Evolutionary conservation across 176 grass and related monocot species (phyloP), one percentile per base, ranked within the genome.

Genomic region (Luzula sylvatica): DNA sequence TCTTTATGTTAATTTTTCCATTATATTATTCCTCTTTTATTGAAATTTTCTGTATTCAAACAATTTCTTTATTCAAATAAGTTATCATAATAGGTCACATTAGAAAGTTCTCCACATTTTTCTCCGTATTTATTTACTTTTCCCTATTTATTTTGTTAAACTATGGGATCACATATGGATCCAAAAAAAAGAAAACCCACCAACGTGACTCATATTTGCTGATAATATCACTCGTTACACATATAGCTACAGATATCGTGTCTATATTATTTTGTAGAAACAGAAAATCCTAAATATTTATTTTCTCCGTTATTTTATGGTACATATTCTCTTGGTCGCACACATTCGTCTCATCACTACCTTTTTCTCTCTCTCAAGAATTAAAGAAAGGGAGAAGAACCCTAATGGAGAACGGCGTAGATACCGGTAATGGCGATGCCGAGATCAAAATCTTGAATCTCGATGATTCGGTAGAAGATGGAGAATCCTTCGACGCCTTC

Each of bases 331-430:
- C n/a, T n/a, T 9, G 30, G 30, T 23, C 57, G 25, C 57, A 15
- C 39, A 20, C 32, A 26, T 42, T 61, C 21, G 38, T 27, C 57
- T 46, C 41, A 27, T 15, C 40, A 5, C 58, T 47, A 45, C 45
- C 58, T 20, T 28, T 46, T 42, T 22, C n/a, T 38, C 25, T 59
- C 15, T 59, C 18, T 5, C 23, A 61, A 61, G 46, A 32, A 17
- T 20, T 48, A 49, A 48, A 64, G 43, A 11, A 30, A 46, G 16
- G 12, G 27, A 48, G 20, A 16, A 30, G 45, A 28, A 14, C n/a
- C 13, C 15, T 45, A 35, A 63, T 64, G 60, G 60, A 64, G 60
- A 64, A 64, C 60, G 60, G 60, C 21, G 60, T 29, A 1, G 44
- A 22, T 4, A n/a, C n/a, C n/a, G 42, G 42, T 25, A 46, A 50